These are phyloP conservation scores for Neonothopanus nambi DNA, from an alignment of 1,284 basidiomycete genomes.

Conservation along the genomic window DNA sequence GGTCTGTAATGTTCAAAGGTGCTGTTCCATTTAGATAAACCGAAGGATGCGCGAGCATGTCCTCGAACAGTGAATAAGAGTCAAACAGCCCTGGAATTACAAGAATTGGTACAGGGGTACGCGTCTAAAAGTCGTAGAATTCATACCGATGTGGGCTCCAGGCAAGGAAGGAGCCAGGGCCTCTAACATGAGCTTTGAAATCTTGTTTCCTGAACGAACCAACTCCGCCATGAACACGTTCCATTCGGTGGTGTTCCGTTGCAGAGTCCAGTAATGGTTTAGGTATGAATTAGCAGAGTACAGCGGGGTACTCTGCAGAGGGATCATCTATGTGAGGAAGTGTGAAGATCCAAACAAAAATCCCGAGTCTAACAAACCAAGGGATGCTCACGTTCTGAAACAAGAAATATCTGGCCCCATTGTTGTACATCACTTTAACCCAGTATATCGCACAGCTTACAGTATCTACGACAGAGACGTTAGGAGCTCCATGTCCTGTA, in stretches of 20 bases:
- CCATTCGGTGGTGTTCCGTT: conserved; percentile 52
- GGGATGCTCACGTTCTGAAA: conserved; percentile 42
- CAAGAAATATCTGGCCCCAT: conserved; percentile 45
- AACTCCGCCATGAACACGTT: conserved; percentile 48
- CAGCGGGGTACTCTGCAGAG: conserved; percentile 43
- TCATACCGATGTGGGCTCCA: conserved; percentile 34
- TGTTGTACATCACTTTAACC: conserved; percentile 41
- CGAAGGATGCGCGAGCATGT: conserved; percentile 50
- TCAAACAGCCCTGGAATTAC: conserved; percentile 47
- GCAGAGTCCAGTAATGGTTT: conserved; percentile 41
- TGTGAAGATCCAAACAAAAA: too few species aligned
- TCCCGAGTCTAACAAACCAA: background rate
- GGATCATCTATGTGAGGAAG: conserved; percentile 44
- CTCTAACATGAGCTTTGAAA: conserved; percentile 44
- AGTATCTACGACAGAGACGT: conserved; percentile 39
- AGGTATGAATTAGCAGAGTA: conserved; percentile 44
- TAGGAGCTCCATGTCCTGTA: conserved; percentile 31
- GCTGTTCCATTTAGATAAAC: conserved; percentile 59
- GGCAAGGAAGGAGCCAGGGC: conserved; percentile 35
- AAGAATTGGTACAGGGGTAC: background rate
- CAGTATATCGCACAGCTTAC: conserved; percentile 43
- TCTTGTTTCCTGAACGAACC: conserved; percentile 39
- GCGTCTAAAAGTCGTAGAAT: background rate
- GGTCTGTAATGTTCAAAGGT: conserved; percentile 54
- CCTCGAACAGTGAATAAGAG: conserved; percentile 51